These are phyloP conservation scores for Lotmaria passim DNA, from an alignment of 208 protist species.

Conservation along the genomic window DNA sequence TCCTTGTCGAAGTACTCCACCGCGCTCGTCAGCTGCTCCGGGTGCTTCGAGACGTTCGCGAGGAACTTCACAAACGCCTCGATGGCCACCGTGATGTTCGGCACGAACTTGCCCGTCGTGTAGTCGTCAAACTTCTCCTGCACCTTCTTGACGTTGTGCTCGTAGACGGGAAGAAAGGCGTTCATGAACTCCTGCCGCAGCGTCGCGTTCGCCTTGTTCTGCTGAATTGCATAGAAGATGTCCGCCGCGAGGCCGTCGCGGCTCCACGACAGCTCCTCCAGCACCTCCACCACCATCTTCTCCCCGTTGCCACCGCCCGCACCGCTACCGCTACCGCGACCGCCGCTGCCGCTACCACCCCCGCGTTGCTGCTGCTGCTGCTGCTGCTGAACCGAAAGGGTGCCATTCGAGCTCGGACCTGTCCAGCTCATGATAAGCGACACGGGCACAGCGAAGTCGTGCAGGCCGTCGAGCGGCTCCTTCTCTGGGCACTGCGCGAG, in stretches of 20 bases:
- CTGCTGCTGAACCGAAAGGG: slow-evolving; percentile 16
- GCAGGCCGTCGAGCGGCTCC: slow-evolving; percentile 44
- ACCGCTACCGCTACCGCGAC: slow-evolving; percentile 7
- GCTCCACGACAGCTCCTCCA: slow-evolving; percentile 68
- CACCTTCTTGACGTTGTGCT: slow-evolving; percentile 55
- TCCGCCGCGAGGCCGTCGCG: slow-evolving; percentile 85
- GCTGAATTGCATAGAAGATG: slow-evolving; percentile 73
- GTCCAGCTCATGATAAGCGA: slow-evolving; percentile 75
- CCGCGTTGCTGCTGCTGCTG: slow-evolving; percentile 26
- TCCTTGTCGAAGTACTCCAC: slow-evolving; percentile 55
- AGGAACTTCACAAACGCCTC: slow-evolving; percentile 82
- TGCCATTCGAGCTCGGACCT: slow-evolving; percentile 38
- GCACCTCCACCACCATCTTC: slow-evolving; percentile 75
- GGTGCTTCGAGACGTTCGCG: slow-evolving; percentile 43
- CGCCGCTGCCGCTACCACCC: neutral
- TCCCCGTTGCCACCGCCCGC: slow-evolving; percentile 17
- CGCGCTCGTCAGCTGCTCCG: slow-evolving; percentile 34
- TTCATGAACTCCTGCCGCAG: slow-evolving; percentile 83
- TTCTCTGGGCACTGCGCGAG: slow-evolving; percentile 76
- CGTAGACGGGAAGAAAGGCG: slow-evolving; percentile 77
- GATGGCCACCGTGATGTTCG: slow-evolving; percentile 80
- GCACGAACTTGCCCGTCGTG: slow-evolving; percentile 81
- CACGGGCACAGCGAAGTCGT: slow-evolving; percentile 78
- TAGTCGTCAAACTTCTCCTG: slow-evolving; percentile 71
- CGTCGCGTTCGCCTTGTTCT: slow-evolving; percentile 63